Evolutionary conservation across 2,329 filamentous ascomycete genomes (phyloP).

Genomic region (Penicillium palitans): DNA sequence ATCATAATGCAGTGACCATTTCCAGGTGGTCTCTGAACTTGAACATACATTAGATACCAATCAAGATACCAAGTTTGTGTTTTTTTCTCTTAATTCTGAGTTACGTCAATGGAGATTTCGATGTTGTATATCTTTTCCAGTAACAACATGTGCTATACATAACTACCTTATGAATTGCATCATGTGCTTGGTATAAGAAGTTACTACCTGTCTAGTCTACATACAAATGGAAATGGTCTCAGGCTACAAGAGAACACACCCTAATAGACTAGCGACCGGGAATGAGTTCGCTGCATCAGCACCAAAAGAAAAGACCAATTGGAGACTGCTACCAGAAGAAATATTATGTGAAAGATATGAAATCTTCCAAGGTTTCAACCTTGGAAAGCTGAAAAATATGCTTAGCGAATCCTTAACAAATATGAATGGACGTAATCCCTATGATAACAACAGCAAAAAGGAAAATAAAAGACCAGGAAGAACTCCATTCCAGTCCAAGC

Average conservation of each 20-base stretch:
- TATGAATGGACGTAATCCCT: constrained; percentile 1
- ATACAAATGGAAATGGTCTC: not conserved
- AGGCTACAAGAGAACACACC: not conserved
- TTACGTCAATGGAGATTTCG: not conserved
- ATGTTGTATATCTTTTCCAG: not conserved
- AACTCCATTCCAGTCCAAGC: constrained; percentile 24
- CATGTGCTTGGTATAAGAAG: not conserved
- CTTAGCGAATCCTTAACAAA: not conserved
- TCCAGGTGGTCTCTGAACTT: not conserved
- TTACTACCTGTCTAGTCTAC: not conserved
- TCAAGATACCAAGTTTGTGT: constrained; percentile 9
- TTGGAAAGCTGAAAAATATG: not conserved
- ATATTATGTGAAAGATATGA: not conserved
- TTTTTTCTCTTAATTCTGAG: not conserved
- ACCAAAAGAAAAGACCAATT: not conserved
- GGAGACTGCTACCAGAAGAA: not conserved
- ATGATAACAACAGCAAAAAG: constrained; percentile 2
- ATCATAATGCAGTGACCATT: not conserved
- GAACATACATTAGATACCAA: constrained; percentile 5
- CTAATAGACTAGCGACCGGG: not conserved
- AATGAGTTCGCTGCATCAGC: not conserved
- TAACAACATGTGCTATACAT: not conserved
- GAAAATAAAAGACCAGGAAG: constrained; percentile 4
- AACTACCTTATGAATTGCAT: not conserved
- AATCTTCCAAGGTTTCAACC: not conserved